These are phyloP conservation scores for Aspergillus sclerotiicarbonarius DNA, from an alignment of 495 filamentous ascomycete genomes.

Conservation along the genomic window DNA sequence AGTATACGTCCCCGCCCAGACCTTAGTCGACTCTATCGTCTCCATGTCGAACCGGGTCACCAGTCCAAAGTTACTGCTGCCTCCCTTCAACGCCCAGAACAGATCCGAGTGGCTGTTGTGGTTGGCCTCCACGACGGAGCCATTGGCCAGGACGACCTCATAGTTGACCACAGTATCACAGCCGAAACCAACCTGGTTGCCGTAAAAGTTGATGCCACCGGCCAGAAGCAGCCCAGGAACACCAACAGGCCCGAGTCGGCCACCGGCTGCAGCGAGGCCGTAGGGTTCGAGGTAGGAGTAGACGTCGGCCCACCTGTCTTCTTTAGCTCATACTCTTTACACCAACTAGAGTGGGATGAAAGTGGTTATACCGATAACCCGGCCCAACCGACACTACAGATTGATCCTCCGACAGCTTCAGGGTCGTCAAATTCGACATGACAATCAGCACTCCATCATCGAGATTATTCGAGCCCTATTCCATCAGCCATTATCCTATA, in stretches of 20 bases:
- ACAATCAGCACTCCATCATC: constrained; percentile 57
- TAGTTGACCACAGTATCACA: constrained; percentile 52
- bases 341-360: too few relatives aligned
- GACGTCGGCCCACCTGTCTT: constrained; percentile 56
- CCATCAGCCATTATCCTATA: background rate
- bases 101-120: constrained; percentile 52
- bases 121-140: constrained; percentile 53
- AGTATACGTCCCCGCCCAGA: constrained; percentile 44
- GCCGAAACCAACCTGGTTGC: constrained; percentile 44
- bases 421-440: constrained; percentile 45
- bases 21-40: constrained; percentile 46
- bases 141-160: constrained; percentile 62
- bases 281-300: constrained; percentile 47
- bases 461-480: constrained; percentile 39
- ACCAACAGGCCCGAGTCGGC: constrained; percentile 54
- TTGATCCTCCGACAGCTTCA: constrained; percentile 27
- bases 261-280: constrained; percentile 50
- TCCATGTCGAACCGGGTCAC: constrained; percentile 50
- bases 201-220: constrained; percentile 51
- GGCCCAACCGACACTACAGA: constrained; percentile 31
- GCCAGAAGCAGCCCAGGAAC: constrained; percentile 49
- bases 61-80: constrained; percentile 54
- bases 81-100: constrained; percentile 59
- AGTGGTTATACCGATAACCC: constrained; percentile 26
- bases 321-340: too few relatives aligned